Base-by-base conservation (phyloP, 768 basidiomycete genomes). In the Mycena olivaceomarginata region DNA sequence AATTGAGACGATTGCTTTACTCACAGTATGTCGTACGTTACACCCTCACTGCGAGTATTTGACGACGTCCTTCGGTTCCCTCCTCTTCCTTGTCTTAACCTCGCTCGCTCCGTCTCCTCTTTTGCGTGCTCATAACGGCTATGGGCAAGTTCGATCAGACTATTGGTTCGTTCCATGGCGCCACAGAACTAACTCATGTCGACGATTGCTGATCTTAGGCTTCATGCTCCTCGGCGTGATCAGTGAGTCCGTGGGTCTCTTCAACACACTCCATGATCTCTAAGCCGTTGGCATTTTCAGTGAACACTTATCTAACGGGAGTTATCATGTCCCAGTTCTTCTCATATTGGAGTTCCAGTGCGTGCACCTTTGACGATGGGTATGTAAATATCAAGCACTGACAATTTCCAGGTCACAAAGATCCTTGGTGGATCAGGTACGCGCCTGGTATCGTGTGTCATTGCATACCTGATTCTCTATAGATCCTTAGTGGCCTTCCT, bases 281-380 rank as follows among this genome's bases (percentile, higher is more conserved):
- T 5, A n/a, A 31, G 59, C 31, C 59, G 31, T 60, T 37, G 53
- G 12, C 5, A 22, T 16, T 60, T 25, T 60, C 59, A 60, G 59
- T 60, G 7, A 60, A 60, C 59, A 60, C 59, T 7, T 40, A 22
- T 18, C 56, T 69, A 25, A 57, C 56, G 43, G 63, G 63, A 7
- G 37, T 67, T 4, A 59, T 66, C 25, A 45, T 46, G 65, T 67
- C 72, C 16, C 72, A 74, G 31, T 74, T 74, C 53, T 74, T 45
- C 10, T 41, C 64, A 15, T 74, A 74, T 48, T 74, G 72, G 72
- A 48, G 4, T n/a, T 65, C 72, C 11, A 56, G 72, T 74, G 53
- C 16, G 65, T 74, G 15, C 11, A 60, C 10, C 15, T 72, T 11
- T 9, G 25, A 37, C 13, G 31, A n/a, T 60, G 31, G 25, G 15